Conservation (phyloP, 768 basidiomycete genomes). For the Agrocybe praecox region DNA sequence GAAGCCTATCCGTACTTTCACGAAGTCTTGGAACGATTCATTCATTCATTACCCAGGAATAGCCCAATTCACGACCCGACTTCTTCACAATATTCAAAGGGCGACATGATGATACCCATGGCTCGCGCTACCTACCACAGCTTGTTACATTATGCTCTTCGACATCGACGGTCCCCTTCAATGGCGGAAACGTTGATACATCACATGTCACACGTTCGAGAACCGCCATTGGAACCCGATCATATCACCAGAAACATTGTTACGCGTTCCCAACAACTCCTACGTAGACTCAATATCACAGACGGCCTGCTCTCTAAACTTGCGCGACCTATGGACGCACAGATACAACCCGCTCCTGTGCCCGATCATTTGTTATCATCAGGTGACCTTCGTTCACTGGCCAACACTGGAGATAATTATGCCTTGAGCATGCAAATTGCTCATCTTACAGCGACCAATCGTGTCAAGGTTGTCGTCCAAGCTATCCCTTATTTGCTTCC, state of each 20-base stretch:
- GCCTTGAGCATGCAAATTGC: slow-evolving; percentile 56
- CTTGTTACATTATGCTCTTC: slow-evolving; percentile 68
- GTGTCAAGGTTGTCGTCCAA: slow-evolving; percentile 41
- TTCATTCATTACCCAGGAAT: slow-evolving; percentile 30
- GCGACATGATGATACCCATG: slow-evolving; percentile 17
- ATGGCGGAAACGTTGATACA: slow-evolving; percentile 51
- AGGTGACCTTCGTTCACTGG: slow-evolving; percentile 5
- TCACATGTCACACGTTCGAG: slow-evolving; percentile 52
- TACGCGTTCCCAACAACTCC: not conserved
- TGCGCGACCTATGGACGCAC: not conserved
- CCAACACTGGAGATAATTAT: slow-evolving; percentile 36
- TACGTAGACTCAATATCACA: not conserved
- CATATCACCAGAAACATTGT: not conserved
- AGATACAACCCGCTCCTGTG: no score
- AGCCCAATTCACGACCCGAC: slow-evolving; percentile 3
- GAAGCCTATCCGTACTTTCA: slow-evolving; percentile 53
- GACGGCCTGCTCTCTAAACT: not conserved
- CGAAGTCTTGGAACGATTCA: slow-evolving; percentile 43
- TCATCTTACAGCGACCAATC: slow-evolving; percentile 53
- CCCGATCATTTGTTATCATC: not conserved
- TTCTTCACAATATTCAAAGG: not conserved
- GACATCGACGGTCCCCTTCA: slow-evolving; percentile 52
- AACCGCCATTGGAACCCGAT: slow-evolving; percentile 44
- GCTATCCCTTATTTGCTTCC: slow-evolving; percentile 62
- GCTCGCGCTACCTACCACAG: slow-evolving; percentile 48